These are phyloP conservation scores for Leccinum boreale DNA, from an alignment of 768 basidiomycete species.

Conservation along the genomic window DNA sequence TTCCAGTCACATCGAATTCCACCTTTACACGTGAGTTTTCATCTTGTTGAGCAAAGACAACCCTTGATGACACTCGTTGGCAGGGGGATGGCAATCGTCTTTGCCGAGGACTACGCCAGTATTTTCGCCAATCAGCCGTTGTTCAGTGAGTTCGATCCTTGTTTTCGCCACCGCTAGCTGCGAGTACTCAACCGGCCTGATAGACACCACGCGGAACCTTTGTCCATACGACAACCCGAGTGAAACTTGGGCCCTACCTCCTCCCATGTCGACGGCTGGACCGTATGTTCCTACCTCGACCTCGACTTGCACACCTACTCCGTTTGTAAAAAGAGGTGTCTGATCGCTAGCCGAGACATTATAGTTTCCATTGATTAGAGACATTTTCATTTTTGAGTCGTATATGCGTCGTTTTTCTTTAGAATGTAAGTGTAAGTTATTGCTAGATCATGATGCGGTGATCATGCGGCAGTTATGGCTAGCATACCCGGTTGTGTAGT, in stretches of 20 bases:
- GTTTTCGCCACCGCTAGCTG: background rate
- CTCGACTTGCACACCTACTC: constrained; percentile 1
- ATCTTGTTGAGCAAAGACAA: too few species aligned
- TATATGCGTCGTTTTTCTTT: background rate
- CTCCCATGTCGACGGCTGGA: constrained; percentile 5
- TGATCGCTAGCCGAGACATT: background rate
- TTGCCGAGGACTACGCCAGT: constrained; percentile 8
- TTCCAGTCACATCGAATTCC: constrained; percentile 38
- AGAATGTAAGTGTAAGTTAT: background rate
- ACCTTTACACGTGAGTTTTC: constrained; percentile 22
- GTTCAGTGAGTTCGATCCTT: background rate
- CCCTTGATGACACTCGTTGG: background rate
- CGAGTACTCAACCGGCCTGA: background rate
- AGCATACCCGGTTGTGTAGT: background rate
- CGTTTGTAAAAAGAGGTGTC: background rate
- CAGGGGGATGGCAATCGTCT: constrained; percentile 15
- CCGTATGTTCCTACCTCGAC: constrained; percentile 6
- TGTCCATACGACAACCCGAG: constrained; percentile 10
- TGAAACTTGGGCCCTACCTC: constrained; percentile 6
- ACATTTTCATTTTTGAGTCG: too few species aligned
- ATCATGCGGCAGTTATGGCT: background rate
- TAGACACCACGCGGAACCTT: constrained; percentile 7
- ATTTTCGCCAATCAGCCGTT: background rate
- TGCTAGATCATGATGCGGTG: background rate
- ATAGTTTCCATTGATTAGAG: background rate